Conservation (phyloP, 345 rosid genomes). For the Salix dunnii region DNA sequence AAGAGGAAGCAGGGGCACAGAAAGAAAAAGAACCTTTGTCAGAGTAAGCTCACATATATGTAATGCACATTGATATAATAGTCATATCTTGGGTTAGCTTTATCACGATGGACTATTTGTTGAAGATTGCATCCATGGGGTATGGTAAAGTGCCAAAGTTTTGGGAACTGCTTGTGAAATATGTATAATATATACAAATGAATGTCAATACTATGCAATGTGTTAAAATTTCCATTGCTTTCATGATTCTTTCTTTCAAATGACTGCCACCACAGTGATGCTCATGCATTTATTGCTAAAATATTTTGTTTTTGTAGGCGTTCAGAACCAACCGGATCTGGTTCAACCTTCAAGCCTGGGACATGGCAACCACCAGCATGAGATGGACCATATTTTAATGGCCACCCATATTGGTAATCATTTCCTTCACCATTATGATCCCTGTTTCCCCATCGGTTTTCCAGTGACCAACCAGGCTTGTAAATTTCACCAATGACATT, state of each 20-base stretch:
- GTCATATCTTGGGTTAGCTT: not conserved
- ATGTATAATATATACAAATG: not conserved
- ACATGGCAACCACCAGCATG: constrained; percentile 94
- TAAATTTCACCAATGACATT: not conserved
- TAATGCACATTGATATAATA: not conserved
- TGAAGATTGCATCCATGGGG: not conserved
- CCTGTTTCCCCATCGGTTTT: not conserved
- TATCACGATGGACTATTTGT: not conserved
- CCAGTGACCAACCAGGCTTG: not conserved
- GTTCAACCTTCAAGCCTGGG: constrained; percentile 78
- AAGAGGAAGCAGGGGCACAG: constrained; percentile 22
- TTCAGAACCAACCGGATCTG: constrained; percentile 81
- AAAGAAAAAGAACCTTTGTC: constrained; percentile 33
- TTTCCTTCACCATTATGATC: not conserved
- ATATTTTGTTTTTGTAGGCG: constrained; percentile 45
- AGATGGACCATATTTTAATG: constrained; percentile 14
- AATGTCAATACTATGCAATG: not conserved
- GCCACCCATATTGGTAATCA: not conserved
- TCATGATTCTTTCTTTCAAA: not conserved
- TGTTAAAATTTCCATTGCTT: not conserved
- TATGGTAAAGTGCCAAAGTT: not conserved
- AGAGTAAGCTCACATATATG: constrained; percentile 33
- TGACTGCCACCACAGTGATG: not conserved
- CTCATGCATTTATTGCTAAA: not conserved
- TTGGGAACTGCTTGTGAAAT: not conserved